Evolutionary conservation across 192 early-diverging fungal genomes (phyloP), one percentile per base, ranked within the genome.

Genomic region (Coemansia sp.): DNA sequence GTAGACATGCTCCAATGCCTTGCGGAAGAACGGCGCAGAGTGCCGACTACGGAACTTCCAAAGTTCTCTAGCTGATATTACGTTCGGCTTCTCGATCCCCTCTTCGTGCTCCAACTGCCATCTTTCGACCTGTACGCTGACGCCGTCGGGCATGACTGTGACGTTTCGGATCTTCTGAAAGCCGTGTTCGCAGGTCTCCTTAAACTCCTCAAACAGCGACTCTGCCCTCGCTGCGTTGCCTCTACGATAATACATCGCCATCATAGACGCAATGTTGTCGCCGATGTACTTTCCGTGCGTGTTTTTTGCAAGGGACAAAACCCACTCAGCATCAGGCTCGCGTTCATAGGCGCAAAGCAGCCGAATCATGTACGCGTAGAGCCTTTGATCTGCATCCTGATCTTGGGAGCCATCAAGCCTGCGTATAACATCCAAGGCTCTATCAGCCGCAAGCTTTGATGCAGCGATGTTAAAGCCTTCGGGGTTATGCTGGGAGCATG

Each of bases 181-280:
- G 3, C 22, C 29, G 17, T 29, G n/a, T 9, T 34, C 33, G 66
- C 75, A 77, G 17, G 4, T 2, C 0, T 40, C 65, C 4, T 20
- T 15, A 58, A 66, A 72, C 22, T 52, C 50, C 20, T 40, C 53
- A 54, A 72, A 69, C 6, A 71, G 23, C 8, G 62, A 43, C 1
- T 69, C 63, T 14, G 75, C 75, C 6, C 29, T 58, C 32, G n/a
- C 20, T 9, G 32, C 10, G 4, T 71, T 59, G 20, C 60, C 62
- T 0, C 34, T 4, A 6, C 70, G 75, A 35, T 77, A 77, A 62
- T 72, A 68, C 75, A 77, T 68, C 20, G 66, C 53, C 66, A 77
- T 77, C 70, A 69, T 66, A 35, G 59, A 22, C 10, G 63, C 66
- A 33, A 46, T 35, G 7, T 57, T 40, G 1, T 53, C n/a, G 14